These are phyloP conservation scores for Noccaea bulbosa DNA, from an alignment of 345 rosid species.

Conservation along the genomic window DNA sequence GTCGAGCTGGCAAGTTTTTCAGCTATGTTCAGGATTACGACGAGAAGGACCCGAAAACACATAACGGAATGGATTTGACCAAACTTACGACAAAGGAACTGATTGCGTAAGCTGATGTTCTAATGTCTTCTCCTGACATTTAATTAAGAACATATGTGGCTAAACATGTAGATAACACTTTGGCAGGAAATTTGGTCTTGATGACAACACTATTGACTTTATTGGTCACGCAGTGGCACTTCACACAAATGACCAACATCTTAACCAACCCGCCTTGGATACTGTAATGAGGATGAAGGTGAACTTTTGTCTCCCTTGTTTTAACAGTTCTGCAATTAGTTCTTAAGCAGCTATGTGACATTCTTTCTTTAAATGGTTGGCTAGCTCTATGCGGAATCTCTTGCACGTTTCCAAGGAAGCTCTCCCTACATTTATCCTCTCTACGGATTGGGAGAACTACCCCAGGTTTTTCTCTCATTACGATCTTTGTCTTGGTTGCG, in stretches of 20 bases:
- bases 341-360: slow-evolving; percentile 23
- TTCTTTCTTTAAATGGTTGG: slow-evolving; percentile 33
- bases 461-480: slow-evolving; percentile 66
- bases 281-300: slow-evolving; percentile 95
- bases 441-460: slow-evolving; percentile 91
- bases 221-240: slow-evolving; percentile 97
- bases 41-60: slow-evolving; percentile 90
- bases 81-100: slow-evolving; percentile 81
- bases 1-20: slow-evolving; percentile 91
- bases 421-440: slow-evolving; percentile 94
- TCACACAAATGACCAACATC: slow-evolving; percentile 69
- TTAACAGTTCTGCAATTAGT: background rate
- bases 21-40: slow-evolving; percentile 89
- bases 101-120: slow-evolving; percentile 60
- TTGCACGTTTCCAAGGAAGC: slow-evolving; percentile 90
- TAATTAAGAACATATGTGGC: background rate
- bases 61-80: slow-evolving; percentile 79
- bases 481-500: slow-evolving; percentile 13
- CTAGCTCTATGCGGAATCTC: slow-evolving; percentile 91
- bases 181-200: slow-evolving; percentile 79
- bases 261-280: slow-evolving; percentile 73
- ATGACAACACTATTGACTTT: slow-evolving; percentile 89
- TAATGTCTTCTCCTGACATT: slow-evolving; percentile 4
- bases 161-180: slow-evolving; percentile 23
- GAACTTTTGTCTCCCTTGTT: slow-evolving; percentile 15